These are phyloP conservation scores for Alternaria tenuissima DNA, from an alignment of 2,329 filamentous ascomycete genomes.

Conservation along the genomic window DNA sequence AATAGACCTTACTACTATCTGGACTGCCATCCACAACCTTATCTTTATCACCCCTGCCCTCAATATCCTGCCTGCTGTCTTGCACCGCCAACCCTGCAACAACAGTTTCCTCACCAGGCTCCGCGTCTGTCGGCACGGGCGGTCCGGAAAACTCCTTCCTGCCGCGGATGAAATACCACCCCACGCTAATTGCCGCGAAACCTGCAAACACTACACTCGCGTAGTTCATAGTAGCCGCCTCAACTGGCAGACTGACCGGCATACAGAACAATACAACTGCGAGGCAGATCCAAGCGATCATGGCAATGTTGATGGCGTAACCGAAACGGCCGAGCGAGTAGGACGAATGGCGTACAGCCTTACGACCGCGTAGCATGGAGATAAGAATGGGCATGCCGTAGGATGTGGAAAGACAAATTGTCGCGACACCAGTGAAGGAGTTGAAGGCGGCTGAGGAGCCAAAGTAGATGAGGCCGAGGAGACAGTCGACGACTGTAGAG, in stretches of 20 bases:
- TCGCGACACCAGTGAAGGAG: slow-evolving; percentile 81
- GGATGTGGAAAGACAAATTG: slow-evolving; percentile 77
- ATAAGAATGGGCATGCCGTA: slow-evolving; percentile 81
- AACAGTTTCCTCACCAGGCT: slow-evolving; percentile 44
- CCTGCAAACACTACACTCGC: slow-evolving; percentile 53
- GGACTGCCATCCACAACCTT: slow-evolving; percentile 18
- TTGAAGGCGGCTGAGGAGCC: slow-evolving; percentile 80
- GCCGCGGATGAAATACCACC: slow-evolving; percentile 50
- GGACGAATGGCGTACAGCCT: slow-evolving; percentile 69
- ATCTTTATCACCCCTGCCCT: slow-evolving; percentile 32
- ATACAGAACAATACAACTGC: slow-evolving; percentile 79
- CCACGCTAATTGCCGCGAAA: slow-evolving; percentile 47
- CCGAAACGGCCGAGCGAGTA: slow-evolving; percentile 76
- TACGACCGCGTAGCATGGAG: slow-evolving; percentile 71
- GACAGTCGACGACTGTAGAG: slow-evolving; percentile 72
- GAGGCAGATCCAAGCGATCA: slow-evolving; percentile 74
- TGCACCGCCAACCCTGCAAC: slow-evolving; percentile 42
- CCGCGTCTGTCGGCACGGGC: slow-evolving; percentile 48
- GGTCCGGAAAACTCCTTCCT: slow-evolving; percentile 51
- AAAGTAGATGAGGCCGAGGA: slow-evolving; percentile 81
- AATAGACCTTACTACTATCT: not conserved
- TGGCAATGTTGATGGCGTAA: slow-evolving; percentile 71
- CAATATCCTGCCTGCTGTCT: slow-evolving; percentile 40
- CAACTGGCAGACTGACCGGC: slow-evolving; percentile 60
- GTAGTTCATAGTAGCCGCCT: slow-evolving; percentile 55